Base-by-base conservation (phyloP, 768 basidiomycete genomes). In the Lentinula boryana region DNA sequence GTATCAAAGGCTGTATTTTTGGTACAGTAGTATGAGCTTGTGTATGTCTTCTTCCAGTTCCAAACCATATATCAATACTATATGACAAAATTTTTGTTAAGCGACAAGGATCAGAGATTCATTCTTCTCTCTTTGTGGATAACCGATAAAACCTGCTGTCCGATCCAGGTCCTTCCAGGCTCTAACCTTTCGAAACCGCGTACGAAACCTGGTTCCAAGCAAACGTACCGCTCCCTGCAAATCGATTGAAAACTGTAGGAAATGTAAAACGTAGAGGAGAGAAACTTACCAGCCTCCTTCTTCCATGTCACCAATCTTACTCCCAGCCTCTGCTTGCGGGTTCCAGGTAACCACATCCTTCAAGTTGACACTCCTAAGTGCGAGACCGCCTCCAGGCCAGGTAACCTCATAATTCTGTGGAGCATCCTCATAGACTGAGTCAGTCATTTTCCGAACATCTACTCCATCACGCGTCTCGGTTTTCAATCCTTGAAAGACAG, bases 271-370 rank as follows among this genome's bases (percentile, higher is more conserved):
- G 23, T 18, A 9, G 9, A 10, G 21, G 18, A 32, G 40, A 13
- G 8, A 31, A 57, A 72, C 84, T 63, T 69, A 94, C 92, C 92
- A 95, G 70, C 95, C 96, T 0, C 82, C 81, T 5, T 82, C 80
- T 68, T 98, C 93, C 93, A 99, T 93, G 69, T 99, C 96, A 12
- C 72, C 84, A 8, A 98, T 89, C 67, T 84, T 87, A 23, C 77
- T 75, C 0, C 93, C 93, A 12, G 72, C 78, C 62, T 80, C 84
- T 35, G 76, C 78, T 66, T 85, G 85, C 6, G 97, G 96, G 75
- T 99, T 98, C 96, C 97, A 98, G 43, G 96, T 76, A n/a, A 95
- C 93, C 6, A 94, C 83, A 62, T 93, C 88, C 68, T 86, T 88
- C 63, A 92, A 75, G 46, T 82, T 79, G n/a, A 61, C 69, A 16